phyloP scores from a whole-genome alignment of 2,329 filamentous ascomycete genomes.

The Colletotrichum eleusines region DNA sequence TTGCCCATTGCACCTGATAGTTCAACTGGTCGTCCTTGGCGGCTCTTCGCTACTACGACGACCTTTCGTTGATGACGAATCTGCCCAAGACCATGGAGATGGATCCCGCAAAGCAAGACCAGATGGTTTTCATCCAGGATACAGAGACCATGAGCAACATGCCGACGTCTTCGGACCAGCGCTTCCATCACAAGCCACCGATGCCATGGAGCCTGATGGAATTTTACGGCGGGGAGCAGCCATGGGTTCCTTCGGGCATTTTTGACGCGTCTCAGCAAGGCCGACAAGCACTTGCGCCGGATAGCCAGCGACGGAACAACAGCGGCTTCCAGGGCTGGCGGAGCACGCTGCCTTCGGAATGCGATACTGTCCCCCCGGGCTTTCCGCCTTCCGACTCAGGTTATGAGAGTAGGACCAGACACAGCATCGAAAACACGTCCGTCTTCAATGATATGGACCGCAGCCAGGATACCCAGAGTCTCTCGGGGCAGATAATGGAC shows the following conservation, averaged over 20 bases:
- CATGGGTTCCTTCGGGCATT: conserved; percentile 57
- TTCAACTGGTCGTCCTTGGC: neutral
- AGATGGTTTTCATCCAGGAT: neutral
- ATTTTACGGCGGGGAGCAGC: conserved; percentile 56
- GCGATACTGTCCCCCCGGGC: conserved; percentile 51
- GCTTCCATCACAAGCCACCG: conserved; percentile 17
- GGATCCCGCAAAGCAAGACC: conserved; percentile 20
- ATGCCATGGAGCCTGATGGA: conserved; percentile 46
- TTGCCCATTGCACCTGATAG: conserved; percentile 19
- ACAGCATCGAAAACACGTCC: conserved; percentile 59
- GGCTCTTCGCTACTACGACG: neutral
- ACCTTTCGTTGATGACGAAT: conserved; percentile 4
- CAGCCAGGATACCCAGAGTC: conserved; percentile 54
- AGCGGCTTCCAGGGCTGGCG: conserved; percentile 51
- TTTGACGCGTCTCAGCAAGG: conserved; percentile 50
- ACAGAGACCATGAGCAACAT: conserved; percentile 15
- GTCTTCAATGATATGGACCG: conserved; percentile 58
- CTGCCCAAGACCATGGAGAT: conserved; percentile 17
- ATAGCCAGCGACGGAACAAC: conserved; percentile 45
- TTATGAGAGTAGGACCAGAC: conserved; percentile 58
- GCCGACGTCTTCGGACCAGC: neutral
- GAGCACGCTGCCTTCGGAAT: conserved; percentile 53
- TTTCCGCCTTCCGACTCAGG: conserved; percentile 59
- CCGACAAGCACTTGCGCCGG: conserved; percentile 46
- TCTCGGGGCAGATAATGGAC: conserved; percentile 52